phyloP scores from a whole-genome alignment of 768 basidiomycete species.

The Pulveroboletus ravenelii region DNA sequence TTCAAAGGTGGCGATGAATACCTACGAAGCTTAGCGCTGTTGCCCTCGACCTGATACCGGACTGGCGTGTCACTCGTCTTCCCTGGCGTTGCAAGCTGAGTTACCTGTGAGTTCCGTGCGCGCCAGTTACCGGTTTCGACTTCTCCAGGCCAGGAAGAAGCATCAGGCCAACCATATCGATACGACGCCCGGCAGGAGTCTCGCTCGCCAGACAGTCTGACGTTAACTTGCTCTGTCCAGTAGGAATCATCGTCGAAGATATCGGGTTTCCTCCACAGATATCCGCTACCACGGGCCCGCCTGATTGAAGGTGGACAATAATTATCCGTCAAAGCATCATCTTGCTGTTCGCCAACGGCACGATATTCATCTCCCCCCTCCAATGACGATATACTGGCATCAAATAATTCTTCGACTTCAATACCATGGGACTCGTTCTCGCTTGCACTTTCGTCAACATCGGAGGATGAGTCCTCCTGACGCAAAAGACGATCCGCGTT shows the following conservation, averaged over 20 bases:
- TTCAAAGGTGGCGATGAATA: constrained; percentile 1
- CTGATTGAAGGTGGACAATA: not conserved
- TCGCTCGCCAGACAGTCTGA: not conserved
- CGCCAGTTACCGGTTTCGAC: constrained; percentile 13
- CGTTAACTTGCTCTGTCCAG: constrained; percentile 11
- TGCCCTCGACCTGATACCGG: not conserved
- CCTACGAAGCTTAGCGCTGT: not conserved
- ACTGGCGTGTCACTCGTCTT: not conserved
- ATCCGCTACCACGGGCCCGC: not conserved
- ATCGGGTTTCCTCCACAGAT: not conserved
- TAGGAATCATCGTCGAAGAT: not conserved
- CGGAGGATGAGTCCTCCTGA: not conserved
- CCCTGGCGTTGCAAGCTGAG: not conserved
- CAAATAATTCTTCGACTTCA: not conserved
- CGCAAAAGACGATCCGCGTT: not conserved
- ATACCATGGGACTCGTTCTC: not conserved
- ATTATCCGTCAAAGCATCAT: not conserved
- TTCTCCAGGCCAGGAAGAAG: not conserved
- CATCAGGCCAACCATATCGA: not conserved
- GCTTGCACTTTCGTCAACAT: not conserved
- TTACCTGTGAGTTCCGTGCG: not conserved
- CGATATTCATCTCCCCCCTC: not conserved
- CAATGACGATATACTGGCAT: no score
- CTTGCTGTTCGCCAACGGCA: not conserved
- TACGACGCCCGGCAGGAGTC: not conserved